Evolutionary conservation across 228 moss, liverwort and hornwort species (phyloP), one percentile per base, ranked within the genome.

Genomic region (Sphagnum magellanicum): DNA sequence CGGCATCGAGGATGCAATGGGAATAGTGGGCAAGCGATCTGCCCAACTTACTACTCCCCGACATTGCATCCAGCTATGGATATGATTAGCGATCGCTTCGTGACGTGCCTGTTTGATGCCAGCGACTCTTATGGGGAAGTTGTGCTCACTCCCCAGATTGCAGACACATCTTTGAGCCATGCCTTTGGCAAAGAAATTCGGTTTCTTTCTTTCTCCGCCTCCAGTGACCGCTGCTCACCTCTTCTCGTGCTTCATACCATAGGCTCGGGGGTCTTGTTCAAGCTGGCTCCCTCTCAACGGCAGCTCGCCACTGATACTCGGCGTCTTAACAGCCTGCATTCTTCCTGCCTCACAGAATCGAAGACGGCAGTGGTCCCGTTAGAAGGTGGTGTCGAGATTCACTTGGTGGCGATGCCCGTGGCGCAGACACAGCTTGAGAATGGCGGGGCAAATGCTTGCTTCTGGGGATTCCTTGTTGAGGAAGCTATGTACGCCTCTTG

Each of bases 401-500:
- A 98, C 66, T 80, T 98, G 82, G 94, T 98, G 67, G 89, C 98
- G 17, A 94, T 98, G 98, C 82, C 74, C 59, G 72, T 85, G 62
- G 78, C 87, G 10, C 78, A 83, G 59, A 78, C 77, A 59, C 82
- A 78, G 68, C 72, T 67, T 32, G 69, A 76, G 77, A 76, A 77
- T 78, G 75, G 91, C 48, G 81, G 72, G 79, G 64, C 73, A 70
- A 82, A 77, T 70, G 74, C 85, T 57, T 90, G 86, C 81, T 98
- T 98, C 63, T 98, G 98, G 98, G 98, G 88, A 6, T 98, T 81
- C 76, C 75, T 94, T 53, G 87, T 81, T 10, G 74, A 73, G 14
- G 90, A 90, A 79, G 94, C 92, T 65, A 91, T 94, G 86, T 98
- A 98, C 52, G 76, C 85, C 67, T 92, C 98, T 69, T 94, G 98